Conservation (phyloP, 2,329 filamentous ascomycete species). For the Arachnopeziza araneosa region DNA sequence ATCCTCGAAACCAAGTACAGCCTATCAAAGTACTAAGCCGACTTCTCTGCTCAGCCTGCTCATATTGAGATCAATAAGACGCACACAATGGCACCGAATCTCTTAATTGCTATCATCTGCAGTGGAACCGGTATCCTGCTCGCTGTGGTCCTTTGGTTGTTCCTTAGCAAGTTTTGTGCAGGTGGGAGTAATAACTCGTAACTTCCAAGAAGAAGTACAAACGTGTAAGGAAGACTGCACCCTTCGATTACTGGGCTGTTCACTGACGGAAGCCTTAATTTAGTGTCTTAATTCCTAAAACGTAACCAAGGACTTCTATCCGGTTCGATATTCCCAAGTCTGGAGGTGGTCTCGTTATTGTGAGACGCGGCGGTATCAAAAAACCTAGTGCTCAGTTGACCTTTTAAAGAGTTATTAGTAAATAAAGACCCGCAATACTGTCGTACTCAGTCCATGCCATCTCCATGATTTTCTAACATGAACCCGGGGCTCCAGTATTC, state of each 20-base stretch:
- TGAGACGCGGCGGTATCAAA: no score
- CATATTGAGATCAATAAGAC: background rate
- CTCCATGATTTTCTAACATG: constrained; percentile 40
- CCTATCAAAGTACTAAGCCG: background rate
- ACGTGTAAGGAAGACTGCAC: no score
- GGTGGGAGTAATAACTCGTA: background rate
- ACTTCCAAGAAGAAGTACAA: no score
- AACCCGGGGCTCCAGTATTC: constrained; percentile 91
- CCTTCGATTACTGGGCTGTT: no score
- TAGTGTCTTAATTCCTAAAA: no score
- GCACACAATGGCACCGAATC: background rate
- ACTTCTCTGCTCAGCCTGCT: background rate
- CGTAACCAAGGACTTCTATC: no score
- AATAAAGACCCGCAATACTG: background rate
- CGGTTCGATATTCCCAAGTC: no score
- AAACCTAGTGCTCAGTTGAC: background rate
- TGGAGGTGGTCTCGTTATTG: no score
- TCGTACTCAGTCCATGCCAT: background rate
- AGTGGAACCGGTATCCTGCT: background rate
- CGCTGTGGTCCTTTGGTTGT: background rate
- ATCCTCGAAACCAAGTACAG: background rate
- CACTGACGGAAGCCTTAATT: no score
- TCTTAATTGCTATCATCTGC: background rate
- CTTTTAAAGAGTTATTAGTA: background rate
- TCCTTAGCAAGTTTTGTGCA: background rate